Conservation (phyloP, 2,329 filamentous ascomycete genomes). For the Penicillium sp. region DNA sequence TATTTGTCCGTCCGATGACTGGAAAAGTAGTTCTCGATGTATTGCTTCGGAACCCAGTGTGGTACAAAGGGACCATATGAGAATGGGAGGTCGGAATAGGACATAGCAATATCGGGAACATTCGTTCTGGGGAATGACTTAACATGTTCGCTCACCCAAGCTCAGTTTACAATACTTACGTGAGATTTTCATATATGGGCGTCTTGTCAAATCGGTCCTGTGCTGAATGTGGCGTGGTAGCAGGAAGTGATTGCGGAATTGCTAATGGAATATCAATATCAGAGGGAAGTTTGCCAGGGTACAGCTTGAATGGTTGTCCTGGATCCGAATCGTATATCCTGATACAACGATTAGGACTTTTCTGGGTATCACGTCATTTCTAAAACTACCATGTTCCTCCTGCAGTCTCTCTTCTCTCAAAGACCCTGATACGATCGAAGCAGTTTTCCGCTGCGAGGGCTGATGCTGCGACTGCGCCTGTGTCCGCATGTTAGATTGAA, state of each 20-base stretch:
- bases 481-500: neutral
- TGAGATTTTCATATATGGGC: constrained; percentile 1
- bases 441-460: neutral
- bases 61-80: no score
- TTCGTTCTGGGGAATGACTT: neutral
- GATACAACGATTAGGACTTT: neutral
- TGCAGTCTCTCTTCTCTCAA: neutral
- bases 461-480: neutral
- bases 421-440: neutral
- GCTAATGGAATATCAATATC: neutral
- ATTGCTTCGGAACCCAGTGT: no score
- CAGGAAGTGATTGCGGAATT: neutral
- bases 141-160: no score
- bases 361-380: neutral
- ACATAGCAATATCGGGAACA: neutral
- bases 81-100: no score
- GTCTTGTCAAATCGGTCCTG: neutral
- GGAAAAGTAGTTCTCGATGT: no score
- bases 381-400: constrained; percentile 1
- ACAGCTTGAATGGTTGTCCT: neutral
- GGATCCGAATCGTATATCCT: constrained; percentile 3
- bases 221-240: neutral
- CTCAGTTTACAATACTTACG: neutral
- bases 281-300: neutral
- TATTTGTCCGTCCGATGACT: no score